A percentile compares a stretch with the other conserved stretches of the same genome.
Conservation (phyloP, 2,329 filamentous ascomycete species). For the Ophiostoma quercus region DNA sequence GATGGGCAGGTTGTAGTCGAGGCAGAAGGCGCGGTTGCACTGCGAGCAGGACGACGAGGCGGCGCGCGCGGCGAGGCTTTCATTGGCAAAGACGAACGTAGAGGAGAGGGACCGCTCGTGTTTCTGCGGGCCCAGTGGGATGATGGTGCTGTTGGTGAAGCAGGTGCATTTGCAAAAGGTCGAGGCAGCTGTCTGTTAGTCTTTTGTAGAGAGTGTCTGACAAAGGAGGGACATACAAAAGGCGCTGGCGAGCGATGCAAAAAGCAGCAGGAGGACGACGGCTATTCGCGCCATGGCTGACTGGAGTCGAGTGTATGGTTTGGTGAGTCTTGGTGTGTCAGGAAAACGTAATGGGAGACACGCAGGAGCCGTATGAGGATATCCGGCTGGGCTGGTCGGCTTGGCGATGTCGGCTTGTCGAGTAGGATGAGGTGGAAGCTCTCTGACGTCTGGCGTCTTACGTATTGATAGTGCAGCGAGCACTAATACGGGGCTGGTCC, state of each 20-base stretch:
- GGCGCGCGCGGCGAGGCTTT: conserved; percentile 31
- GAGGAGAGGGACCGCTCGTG: conserved; percentile 29
- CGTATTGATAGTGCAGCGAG: neutral
- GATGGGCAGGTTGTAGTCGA: conserved; percentile 55
- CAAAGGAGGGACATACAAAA: conserved; percentile 38
- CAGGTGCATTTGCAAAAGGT: conserved; percentile 67
- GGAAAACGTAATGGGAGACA: conserved; percentile 1
- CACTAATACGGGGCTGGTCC: conserved; percentile 7
- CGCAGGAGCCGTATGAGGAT: neutral
- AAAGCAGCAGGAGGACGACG: conserved; percentile 36
- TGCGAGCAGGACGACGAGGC: conserved; percentile 50
- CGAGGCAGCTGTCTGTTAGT: conserved; percentile 46
- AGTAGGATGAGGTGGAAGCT: neutral
- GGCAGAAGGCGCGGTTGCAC: conserved; percentile 62
- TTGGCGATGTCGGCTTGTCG: neutral
- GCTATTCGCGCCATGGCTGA: conserved; percentile 39
- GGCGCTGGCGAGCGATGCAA: conserved; percentile 36
- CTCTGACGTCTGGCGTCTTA: neutral
- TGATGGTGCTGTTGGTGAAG: conserved; percentile 64
- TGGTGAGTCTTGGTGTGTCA: neutral
- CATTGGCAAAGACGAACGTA: conserved; percentile 16
- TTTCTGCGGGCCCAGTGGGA: conserved; percentile 49
- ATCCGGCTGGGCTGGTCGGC: conserved; percentile 3
- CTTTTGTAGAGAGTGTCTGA: neutral
- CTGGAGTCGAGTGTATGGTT: neutral